Evolutionary conservation across 2,329 filamentous ascomycete genomes (phyloP).

Genomic region (Fusarium sterilihyphosum): DNA sequence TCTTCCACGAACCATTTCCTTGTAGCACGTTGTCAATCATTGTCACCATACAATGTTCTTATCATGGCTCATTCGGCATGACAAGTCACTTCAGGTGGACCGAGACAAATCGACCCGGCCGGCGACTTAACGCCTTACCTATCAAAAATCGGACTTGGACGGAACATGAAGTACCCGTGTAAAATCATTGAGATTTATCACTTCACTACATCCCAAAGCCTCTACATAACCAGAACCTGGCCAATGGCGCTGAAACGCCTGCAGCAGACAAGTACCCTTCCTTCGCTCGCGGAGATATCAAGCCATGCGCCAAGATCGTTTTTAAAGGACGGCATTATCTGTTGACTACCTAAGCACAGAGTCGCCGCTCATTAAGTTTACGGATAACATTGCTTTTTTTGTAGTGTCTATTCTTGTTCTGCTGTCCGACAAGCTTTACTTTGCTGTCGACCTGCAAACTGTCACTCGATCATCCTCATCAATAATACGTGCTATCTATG

Average conservation of each 20-base stretch:
- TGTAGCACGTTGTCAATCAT: not conserved
- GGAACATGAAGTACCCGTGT: not conserved
- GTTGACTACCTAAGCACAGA: not conserved
- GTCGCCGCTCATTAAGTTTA: not conserved
- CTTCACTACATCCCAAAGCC: not conserved
- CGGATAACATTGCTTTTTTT: not conserved
- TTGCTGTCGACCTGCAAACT: not conserved
- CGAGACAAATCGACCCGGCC: constrained; percentile 12
- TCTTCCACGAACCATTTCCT: not conserved
- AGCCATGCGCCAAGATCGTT: not conserved
- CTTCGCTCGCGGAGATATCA: constrained; percentile 3
- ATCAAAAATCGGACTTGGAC: constrained; percentile 6
- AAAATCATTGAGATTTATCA: not conserved
- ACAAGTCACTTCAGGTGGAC: constrained; percentile 18
- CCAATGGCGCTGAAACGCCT: not conserved
- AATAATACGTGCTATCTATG: not conserved
- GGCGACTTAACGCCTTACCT: not conserved
- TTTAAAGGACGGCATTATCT: not conserved
- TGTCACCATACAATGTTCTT: constrained; percentile 2
- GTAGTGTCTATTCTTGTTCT: not conserved
- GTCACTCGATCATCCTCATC: not conserved
- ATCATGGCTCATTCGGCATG: constrained; percentile 5
- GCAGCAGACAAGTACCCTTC: not conserved
- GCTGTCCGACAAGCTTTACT: not conserved
- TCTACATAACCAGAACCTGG: not conserved